Conservation (phyloP, 2,329 filamentous ascomycete genomes). For the Trichophyton verrucosum region DNA sequence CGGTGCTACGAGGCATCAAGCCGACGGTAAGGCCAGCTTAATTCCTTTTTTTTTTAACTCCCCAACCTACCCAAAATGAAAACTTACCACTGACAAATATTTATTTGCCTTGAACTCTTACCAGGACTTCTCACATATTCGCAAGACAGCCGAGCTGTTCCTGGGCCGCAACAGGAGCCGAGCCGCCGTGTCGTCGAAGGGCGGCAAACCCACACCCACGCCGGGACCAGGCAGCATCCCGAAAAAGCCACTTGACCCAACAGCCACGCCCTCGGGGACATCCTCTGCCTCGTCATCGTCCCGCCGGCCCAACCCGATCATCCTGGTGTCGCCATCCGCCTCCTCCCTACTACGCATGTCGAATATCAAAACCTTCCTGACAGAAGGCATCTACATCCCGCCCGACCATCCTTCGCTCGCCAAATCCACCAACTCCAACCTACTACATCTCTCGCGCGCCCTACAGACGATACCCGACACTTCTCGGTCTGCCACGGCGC, state of each 20-base stretch:
- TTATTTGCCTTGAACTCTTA: too few relatives aligned
- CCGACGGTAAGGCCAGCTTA: slow-evolving; percentile 50
- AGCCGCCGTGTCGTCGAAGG: slow-evolving; percentile 23
- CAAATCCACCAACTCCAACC: slow-evolving; percentile 56
- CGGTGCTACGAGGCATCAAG: slow-evolving; percentile 72
- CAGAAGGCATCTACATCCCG: slow-evolving; percentile 67
- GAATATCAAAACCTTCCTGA: slow-evolving; percentile 90
- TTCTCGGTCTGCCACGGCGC: slow-evolving; percentile 16
- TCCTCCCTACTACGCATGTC: slow-evolving; percentile 89
- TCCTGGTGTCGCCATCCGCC: slow-evolving; percentile 89
- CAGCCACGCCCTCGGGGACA: slow-evolving; percentile 47
- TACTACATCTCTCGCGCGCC: slow-evolving; percentile 71
- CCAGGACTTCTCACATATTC: slow-evolving; percentile 87
- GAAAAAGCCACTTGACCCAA: slow-evolving; percentile 36
- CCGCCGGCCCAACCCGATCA: slow-evolving; percentile 66
- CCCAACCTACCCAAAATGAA: not conserved
- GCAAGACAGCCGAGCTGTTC: slow-evolving; percentile 70
- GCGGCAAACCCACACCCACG: slow-evolving; percentile 23
- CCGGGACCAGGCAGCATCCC: slow-evolving; percentile 27
- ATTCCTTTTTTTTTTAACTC: too few relatives aligned
- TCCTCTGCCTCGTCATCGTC: slow-evolving; percentile 48
- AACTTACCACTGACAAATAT: not conserved
- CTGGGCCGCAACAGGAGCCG: slow-evolving; percentile 44
- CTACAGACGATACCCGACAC: slow-evolving; percentile 45
- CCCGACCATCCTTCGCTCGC: slow-evolving; percentile 52